phyloP scores from a whole-genome alignment of 2,329 filamentous ascomycete species.

The Cadophora sp. region DNA sequence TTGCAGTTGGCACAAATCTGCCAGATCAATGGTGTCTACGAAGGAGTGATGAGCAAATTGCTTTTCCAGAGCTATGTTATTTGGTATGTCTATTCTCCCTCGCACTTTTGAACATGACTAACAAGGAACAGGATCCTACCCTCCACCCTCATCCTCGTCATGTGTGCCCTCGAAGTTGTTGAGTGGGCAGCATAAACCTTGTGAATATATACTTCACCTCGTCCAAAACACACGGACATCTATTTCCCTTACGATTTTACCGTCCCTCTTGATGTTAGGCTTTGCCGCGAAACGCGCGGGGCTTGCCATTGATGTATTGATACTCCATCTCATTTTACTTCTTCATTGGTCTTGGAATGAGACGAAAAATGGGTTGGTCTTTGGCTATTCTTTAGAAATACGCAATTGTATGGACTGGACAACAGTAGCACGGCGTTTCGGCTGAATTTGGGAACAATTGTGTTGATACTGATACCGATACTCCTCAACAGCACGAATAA shows the following conservation, averaged over 20 bases:
- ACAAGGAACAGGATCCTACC: slow-evolving; percentile 76
- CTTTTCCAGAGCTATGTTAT: slow-evolving; percentile 97
- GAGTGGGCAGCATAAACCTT: slow-evolving; percentile 71
- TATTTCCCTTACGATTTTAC: background rate
- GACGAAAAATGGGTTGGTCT: background rate
- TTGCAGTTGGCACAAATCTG: slow-evolving; percentile 97
- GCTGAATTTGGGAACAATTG: background rate
- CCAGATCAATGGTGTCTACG: slow-evolving; percentile 96
- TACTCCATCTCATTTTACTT: background rate
- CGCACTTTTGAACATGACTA: slow-evolving; percentile 17
- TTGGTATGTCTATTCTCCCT: slow-evolving; percentile 63
- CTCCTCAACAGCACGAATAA: background rate
- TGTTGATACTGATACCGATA: background rate
- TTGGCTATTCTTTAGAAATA: background rate
- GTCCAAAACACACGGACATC: background rate
- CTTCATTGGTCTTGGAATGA: background rate
- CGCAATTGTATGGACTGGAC: slow-evolving; percentile 1
- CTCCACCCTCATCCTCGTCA: slow-evolving; percentile 87
- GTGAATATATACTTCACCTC: background rate
- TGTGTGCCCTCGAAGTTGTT: slow-evolving; percentile 90
- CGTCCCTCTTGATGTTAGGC: background rate
- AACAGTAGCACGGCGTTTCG: slow-evolving; percentile 14
- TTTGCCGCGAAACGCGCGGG: background rate
- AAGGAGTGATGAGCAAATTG: slow-evolving; percentile 90
- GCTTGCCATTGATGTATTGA: background rate